These are phyloP conservation scores for Sonneratia alba DNA, from an alignment of 345 rosid species.

Conservation along the genomic window DNA sequence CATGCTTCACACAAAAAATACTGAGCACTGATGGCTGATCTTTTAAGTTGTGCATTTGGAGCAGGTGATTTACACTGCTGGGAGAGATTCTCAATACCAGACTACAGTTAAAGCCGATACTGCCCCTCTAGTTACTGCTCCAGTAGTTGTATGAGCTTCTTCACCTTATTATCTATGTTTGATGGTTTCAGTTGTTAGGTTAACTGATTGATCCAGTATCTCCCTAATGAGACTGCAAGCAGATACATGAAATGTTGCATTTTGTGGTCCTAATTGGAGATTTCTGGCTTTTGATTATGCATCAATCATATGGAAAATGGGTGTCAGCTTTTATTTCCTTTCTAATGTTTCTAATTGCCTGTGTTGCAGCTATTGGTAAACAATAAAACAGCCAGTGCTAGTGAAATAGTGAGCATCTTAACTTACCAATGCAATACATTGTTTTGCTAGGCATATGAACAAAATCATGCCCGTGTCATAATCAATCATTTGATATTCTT, in stretches of 20 bases:
- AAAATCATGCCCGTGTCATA: neutral
- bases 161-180: neutral
- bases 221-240: neutral
- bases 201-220: neutral
- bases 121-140: conserved; percentile 53
- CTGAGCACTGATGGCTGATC: neutral
- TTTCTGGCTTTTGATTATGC: neutral
- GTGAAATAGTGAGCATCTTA: conserved; percentile 72
- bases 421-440: neutral
- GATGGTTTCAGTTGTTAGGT: neutral
- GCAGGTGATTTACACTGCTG: conserved; percentile 79
- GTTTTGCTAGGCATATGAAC: neutral
- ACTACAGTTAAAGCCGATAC: conserved; percentile 50
- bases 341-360: neutral
- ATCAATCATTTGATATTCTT: neutral
- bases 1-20: neutral
- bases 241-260: neutral
- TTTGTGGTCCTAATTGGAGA: neutral
- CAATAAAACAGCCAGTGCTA: conserved; percentile 85
- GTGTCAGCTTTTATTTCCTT: neutral
- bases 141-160: conserved; percentile 54
- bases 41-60: conserved; percentile 3
- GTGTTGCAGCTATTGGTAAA: conserved; percentile 72
- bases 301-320: neutral
- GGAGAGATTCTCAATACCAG: conserved; percentile 68